Evolutionary conservation across 768 basidiomycete genomes (phyloP).

Genomic region (Macrolepiota fuliginosa): DNA sequence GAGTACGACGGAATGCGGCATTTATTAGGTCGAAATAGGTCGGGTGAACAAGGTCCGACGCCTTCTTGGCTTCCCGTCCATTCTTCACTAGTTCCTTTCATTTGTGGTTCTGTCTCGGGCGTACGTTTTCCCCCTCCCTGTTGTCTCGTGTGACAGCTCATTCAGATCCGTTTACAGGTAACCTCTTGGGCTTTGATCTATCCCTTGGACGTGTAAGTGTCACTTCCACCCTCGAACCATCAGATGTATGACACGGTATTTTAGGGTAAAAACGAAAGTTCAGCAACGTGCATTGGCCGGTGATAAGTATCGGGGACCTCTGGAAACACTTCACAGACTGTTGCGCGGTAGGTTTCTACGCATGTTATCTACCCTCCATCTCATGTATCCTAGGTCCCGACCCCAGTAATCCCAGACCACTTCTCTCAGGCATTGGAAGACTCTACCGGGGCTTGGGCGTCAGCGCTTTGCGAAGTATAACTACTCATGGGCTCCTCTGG

Average conservation of each 20-base stretch:
- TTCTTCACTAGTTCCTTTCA: constrained; percentile 77
- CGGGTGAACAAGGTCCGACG: constrained; percentile 77
- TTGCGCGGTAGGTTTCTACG: constrained; percentile 59
- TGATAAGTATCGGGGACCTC: constrained; percentile 64
- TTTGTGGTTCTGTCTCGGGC: constrained; percentile 88
- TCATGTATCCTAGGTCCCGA: constrained; percentile 59
- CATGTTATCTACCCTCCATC: neutral
- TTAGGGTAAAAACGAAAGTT: constrained; percentile 90
- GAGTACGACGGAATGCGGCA: constrained; percentile 93
- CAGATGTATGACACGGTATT: constrained; percentile 10
- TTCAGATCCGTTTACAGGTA: constrained; percentile 37
- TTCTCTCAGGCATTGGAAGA: constrained; percentile 73
- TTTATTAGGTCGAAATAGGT: constrained; percentile 72
- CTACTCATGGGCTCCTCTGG: constrained; percentile 93
- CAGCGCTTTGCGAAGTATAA: constrained; percentile 87
- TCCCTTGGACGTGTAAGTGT: constrained; percentile 84
- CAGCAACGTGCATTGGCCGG: constrained; percentile 90
- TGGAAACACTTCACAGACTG: constrained; percentile 74
- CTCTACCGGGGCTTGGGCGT: constrained; percentile 95
- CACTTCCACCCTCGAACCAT: constrained; percentile 1
- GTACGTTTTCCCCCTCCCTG: constrained; percentile 38
- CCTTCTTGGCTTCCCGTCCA: constrained; percentile 88
- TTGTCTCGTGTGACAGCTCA: constrained; percentile 33
- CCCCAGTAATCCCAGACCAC: constrained; percentile 69
- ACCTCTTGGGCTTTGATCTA: constrained; percentile 90